These are phyloP conservation scores for Acer negundo DNA, from an alignment of 345 rosid species.

Conservation along the genomic window DNA sequence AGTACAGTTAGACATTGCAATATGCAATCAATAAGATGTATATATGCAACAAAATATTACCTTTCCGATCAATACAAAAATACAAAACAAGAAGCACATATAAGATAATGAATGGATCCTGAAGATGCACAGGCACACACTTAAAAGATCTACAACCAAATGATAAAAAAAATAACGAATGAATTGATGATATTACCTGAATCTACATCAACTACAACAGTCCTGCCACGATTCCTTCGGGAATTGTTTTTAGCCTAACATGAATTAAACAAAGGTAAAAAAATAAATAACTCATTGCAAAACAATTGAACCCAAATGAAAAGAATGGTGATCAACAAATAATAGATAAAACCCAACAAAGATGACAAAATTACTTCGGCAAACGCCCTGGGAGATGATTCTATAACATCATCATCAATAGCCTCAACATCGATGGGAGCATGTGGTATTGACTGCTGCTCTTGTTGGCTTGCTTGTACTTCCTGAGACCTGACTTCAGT, in stretches of 20 bases:
- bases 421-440: slow-evolving; percentile 70
- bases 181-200: slow-evolving; percentile 45
- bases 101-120: slow-evolving; percentile 1
- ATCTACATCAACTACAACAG: slow-evolving; percentile 60
- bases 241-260: slow-evolving; percentile 79
- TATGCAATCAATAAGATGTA: background rate
- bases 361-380: slow-evolving; percentile 50
- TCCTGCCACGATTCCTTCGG: slow-evolving; percentile 42
- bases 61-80: slow-evolving; percentile 7
- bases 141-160: background rate
- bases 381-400: slow-evolving; percentile 75
- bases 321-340: slow-evolving; percentile 6
- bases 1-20: background rate
- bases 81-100: background rate
- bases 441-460: slow-evolving; percentile 29
- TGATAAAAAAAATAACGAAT: background rate
- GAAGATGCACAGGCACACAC: background rate
- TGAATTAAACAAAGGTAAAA: slow-evolving; percentile 13
- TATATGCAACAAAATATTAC: background rate
- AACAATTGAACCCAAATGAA: slow-evolving; percentile 10
- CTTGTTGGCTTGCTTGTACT: slow-evolving; percentile 31
- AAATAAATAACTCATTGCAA: background rate
- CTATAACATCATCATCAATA: slow-evolving; percentile 78
- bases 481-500: slow-evolving; percentile 30
- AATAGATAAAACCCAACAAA: background rate